Evolutionary conservation across 371 early-diverging fungal species (phyloP).

Genomic region (Haplosporangium sp.): DNA sequence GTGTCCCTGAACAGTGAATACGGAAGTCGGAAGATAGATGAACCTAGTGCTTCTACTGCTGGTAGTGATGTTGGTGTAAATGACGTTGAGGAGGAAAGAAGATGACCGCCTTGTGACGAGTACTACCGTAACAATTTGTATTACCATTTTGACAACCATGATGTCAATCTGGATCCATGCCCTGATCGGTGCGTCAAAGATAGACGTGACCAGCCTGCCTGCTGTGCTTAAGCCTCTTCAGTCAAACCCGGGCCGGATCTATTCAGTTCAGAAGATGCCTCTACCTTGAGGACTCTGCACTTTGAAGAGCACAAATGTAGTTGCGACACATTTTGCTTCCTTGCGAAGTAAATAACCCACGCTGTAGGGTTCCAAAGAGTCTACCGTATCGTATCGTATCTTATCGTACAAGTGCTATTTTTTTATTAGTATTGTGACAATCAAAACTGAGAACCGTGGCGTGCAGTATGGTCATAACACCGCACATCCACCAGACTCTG

Average conservation of each 20-base stretch:
- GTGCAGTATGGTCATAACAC: no score
- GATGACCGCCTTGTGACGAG: background rate
- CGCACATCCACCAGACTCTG: no score
- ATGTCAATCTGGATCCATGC: slow-evolving; percentile 18
- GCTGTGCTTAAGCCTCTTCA: slow-evolving; percentile 6
- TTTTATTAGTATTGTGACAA: no score
- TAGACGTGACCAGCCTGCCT: slow-evolving; percentile 4
- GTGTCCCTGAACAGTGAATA: background rate
- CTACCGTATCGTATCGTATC: no score
- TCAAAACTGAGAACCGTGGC: no score
- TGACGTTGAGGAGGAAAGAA: background rate
- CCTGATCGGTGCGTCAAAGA: slow-evolving; percentile 13
- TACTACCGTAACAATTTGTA: slow-evolving; percentile 19
- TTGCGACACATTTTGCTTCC: no score
- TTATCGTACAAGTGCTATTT: no score
- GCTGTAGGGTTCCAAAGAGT: no score
- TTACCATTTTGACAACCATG: slow-evolving; percentile 11
- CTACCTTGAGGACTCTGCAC: background rate
- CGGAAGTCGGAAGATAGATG: background rate
- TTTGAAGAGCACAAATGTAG: background rate
- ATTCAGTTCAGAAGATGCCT: background rate
- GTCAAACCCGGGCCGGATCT: background rate
- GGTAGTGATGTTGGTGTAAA: background rate
- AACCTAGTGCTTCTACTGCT: background rate
- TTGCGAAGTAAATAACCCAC: no score